Base-by-base conservation (phyloP, 805 yeast species). In the Barnettozyma wickerhamii region DNA sequence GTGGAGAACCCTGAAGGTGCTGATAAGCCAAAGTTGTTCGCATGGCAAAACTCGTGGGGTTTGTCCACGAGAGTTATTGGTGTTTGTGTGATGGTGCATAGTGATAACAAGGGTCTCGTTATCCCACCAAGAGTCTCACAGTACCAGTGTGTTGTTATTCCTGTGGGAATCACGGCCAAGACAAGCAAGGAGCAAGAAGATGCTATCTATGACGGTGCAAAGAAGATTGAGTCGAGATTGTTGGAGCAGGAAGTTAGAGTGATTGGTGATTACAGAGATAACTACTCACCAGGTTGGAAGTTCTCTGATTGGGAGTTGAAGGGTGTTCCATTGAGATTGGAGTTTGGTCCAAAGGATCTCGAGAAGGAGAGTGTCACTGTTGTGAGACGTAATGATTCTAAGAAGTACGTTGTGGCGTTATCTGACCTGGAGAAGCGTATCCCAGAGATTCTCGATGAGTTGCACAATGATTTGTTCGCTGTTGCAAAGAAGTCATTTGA, bases 41-140 rank as follows among this genome's bases (percentile, higher is more conserved):
- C 93, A 26, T 88, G 81, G 79, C 99, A 93, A 72, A 93, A 95
- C 74, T 90, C 97, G 10, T 93, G 99, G 99, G 99, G 99, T 69
- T 72, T 93, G 55, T 90, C 97, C 36, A 93, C 99, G 45, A 87
- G 99, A 71, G 93, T 85, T 51, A 90, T 93, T 63, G 99, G 99
- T 75, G 99, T 95, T 53, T 93, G 93, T 98, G 89, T 88, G 45
- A 93, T 93, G 99, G 79, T 89, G 45, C 99, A 93, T 65, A 89
- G 97, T 28, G 99, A 93, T 68, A 90, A 95, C 76, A 91, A 89
- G 73, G 99, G 99, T 65, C 74, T 93, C 55, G 98, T 93, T 35
- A 75, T 95, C 55, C 99, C 99, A 48, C 99, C 99, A 58, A 77
- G 96, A 60, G 97, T 91, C 21, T 86, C 99, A 14, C 93, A 85